Evolutionary conservation across 129 eudicot species (phyloP), one percentile per base, ranked within the genome.

Genomic region (Flaveria bidentis): DNA sequence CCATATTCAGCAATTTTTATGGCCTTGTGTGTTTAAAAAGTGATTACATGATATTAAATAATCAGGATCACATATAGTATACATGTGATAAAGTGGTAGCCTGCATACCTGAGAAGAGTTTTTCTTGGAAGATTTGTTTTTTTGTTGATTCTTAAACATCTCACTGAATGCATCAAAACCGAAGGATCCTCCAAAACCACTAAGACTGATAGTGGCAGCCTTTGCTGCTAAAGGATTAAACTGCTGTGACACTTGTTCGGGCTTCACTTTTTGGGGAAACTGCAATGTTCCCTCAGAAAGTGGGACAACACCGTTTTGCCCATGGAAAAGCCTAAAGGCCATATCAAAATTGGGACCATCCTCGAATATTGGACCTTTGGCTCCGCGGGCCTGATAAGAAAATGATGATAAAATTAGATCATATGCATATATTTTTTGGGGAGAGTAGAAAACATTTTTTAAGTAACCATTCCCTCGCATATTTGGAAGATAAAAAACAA

Each of bases 301-400:
- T 0, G 99, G 99, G 74, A 94, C 99, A 74, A 91, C 97, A 46
- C 97, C 97, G 78, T 94, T 90, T 55, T 85, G 91, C 22, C 97
- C 97, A 83, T 94, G 99, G 78, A 94, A 94, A 74, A 94, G 88
- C 86, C 92, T 89, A 70, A 91, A 94, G 1, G 97, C 96, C 90
- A 82, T 86, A 77, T 94, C 99, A 87, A 91, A 94, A 89, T 89
- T 91, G 78, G 97, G 97, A 41, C 96, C 97, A 79, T 94, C 99
- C 88, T 94, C 99, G 73, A 91, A 94, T 73, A 91, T 91, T 45
- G 99, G 99, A 78, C 97, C 99, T 83, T 94, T 94, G 46, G 74
- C 83, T 74, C 93, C 94, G 13, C 84, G 86, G 18, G 75, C 90
- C 99, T 94, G 82, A 81, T 33, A 45, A 62, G 63, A 60, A 57